A percentile compares a stretch with the other conserved stretches of the same genome.
phyloP scores from a whole-genome alignment of 176 grass and related monocot genomes.

The Chrysopogon serrulatus region DNA sequence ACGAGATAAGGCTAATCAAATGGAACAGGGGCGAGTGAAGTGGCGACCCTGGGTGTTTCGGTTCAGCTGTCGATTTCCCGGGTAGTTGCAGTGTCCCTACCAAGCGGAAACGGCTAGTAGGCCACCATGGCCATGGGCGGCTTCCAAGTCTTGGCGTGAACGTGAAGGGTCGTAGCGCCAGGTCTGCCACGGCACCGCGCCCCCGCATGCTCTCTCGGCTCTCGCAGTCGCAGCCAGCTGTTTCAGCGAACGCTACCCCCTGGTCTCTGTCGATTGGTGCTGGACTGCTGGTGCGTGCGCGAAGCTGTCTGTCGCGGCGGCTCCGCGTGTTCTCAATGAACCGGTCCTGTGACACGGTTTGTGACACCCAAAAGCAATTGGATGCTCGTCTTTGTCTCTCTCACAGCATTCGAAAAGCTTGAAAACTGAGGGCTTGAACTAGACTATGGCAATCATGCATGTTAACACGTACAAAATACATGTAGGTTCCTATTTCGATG shows the following conservation, averaged over 20 bases:
- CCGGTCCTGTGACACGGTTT: no score
- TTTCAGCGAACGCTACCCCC: neutral
- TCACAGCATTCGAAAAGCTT: no score
- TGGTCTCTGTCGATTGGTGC: neutral
- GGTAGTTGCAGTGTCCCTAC: slow-evolving; percentile 21
- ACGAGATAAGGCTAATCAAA: slow-evolving; percentile 14
- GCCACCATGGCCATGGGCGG: neutral
- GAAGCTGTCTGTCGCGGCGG: neutral
- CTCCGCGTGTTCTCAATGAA: neutral
- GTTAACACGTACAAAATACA: no score
- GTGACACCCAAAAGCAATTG: no score
- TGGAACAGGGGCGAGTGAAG: neutral
- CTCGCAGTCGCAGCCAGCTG: neutral
- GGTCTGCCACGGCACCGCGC: neutral
- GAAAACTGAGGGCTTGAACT: no score
- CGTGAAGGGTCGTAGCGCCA: neutral
- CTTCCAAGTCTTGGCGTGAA: neutral
- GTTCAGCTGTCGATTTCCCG: slow-evolving; percentile 22
- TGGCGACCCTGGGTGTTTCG: neutral
- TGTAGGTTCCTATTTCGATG: no score
- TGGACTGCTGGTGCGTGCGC: no score
- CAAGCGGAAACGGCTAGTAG: neutral
- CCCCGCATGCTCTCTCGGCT: neutral
- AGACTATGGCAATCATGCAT: no score
- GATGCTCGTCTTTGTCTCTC: no score